A percentile compares a stretch with the other conserved stretches of the same genome.
phyloP scores from a whole-genome alignment of 495 filamentous ascomycete genomes.

The Lasiosphaeria ovina region DNA sequence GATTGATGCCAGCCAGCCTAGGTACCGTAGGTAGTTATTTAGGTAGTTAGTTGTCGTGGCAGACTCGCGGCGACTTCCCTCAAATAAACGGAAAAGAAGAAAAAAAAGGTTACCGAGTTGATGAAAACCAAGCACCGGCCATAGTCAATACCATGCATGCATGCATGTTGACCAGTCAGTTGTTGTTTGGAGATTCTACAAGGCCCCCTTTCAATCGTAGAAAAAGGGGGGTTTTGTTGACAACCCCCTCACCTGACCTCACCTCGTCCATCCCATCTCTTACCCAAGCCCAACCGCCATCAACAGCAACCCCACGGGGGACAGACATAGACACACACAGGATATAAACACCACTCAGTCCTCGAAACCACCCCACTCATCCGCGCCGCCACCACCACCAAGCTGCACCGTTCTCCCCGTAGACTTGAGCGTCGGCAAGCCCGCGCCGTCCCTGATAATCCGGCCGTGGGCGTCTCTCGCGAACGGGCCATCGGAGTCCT shows the following conservation, averaged over 20 bases:
- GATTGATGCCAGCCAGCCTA: too few species aligned
- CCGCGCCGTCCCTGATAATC: slow-evolving; percentile 35
- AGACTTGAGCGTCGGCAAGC: slow-evolving; percentile 38
- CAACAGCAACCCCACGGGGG: too few species aligned
- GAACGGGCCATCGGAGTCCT: slow-evolving; percentile 28
- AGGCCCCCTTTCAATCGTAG: too few species aligned
- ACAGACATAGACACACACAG: too few species aligned
- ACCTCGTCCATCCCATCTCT: too few species aligned
- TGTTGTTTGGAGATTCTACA: too few species aligned
- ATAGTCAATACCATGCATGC: too few species aligned
- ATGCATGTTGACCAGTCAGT: too few species aligned
- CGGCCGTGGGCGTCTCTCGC: slow-evolving; percentile 27
- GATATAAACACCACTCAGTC: slow-evolving; percentile 27
- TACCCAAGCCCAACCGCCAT: too few species aligned
- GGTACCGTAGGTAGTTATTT: neutral
- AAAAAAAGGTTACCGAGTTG: neutral
- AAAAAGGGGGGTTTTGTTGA: too few species aligned
- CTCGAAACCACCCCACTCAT: slow-evolving; percentile 50
- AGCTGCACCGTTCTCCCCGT: slow-evolving; percentile 19
- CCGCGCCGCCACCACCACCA: slow-evolving; percentile 22
- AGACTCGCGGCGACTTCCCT: too few species aligned
- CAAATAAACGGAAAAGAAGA: neutral
- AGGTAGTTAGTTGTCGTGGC: neutral
- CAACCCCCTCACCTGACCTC: too few species aligned
- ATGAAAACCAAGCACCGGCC: neutral